Conservation (phyloP, 2,329 filamentous ascomycete genomes). For the Curvularia sp. region DNA sequence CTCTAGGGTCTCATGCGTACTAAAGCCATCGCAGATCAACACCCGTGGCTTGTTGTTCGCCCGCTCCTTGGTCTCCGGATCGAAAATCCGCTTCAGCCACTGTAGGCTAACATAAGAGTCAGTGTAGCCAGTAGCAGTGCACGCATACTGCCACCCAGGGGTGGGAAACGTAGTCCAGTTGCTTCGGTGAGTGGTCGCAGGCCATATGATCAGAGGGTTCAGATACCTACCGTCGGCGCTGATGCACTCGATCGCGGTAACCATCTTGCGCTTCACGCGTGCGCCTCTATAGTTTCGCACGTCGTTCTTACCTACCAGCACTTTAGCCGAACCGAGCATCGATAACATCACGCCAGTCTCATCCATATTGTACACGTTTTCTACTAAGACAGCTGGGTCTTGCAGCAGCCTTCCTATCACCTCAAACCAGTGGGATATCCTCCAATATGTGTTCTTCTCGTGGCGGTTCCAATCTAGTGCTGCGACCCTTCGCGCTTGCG, state of each 20-base stretch:
- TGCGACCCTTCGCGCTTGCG: conserved; percentile 19
- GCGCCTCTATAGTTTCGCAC: conserved; percentile 27
- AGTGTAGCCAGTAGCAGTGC: conserved; percentile 1
- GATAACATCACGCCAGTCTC: not conserved
- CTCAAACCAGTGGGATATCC: conserved; percentile 26
- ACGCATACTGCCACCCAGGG: not conserved
- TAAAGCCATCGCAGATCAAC: conserved; percentile 30
- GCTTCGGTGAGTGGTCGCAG: conserved; percentile 25
- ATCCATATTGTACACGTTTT: conserved; percentile 12
- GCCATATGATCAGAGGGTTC: conserved; percentile 30
- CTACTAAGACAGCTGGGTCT: conserved; percentile 19
- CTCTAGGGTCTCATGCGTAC: conserved; percentile 48
- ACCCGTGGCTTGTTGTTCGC: not conserved
- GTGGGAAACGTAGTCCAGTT: not conserved
- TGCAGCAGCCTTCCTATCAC: conserved; percentile 14
- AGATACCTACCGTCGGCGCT: conserved; percentile 29
- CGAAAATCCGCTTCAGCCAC: conserved; percentile 2
- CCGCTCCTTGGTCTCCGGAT: not conserved
- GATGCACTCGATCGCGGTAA: conserved; percentile 33
- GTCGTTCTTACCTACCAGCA: conserved; percentile 31
- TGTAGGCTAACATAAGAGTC: conserved; percentile 6
- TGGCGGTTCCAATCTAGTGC: conserved; percentile 28
- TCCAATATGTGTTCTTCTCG: conserved; percentile 26
- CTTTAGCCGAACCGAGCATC: conserved; percentile 24
- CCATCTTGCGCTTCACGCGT: conserved; percentile 28